Base-by-base conservation (phyloP, 2,329 filamentous ascomycete species). In the Colletotrichum cuscutae region DNA sequence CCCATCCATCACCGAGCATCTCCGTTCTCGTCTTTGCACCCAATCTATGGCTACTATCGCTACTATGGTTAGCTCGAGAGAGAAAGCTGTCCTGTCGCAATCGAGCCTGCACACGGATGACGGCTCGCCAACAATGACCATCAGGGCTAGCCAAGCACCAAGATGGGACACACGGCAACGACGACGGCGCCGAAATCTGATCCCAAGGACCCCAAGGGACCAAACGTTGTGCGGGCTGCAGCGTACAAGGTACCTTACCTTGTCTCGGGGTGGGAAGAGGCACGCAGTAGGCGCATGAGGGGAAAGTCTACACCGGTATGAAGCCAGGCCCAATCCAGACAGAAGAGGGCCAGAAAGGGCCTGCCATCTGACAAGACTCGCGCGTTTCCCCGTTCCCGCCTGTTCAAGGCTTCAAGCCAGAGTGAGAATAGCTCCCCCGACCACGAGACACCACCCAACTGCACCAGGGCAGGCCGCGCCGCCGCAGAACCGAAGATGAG, bases 141-240 rank as follows among this genome's bases (percentile, higher is more conserved):
- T 8, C 42, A 49, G 42, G 15, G 42, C 42, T 49, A 49, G 42
- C 42, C 42, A 49, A 49, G 42, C 42, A 58, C 64, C 57, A 67
- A 68, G 57, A 71, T 42, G 63, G 63, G 26, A 65, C 53, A 37
- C 58, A 65, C 65, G 64, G 68, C 68, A 71, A 42, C 35, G 24
- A 30, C 68, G 68, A 42, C 49, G 24, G 37, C 64, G 52, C 49
- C 22, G 49, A 35, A 30, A 24, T 53, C 46, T 53, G 49, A 32
- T n/a, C 42, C 46, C 28, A 42, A 42, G 37, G 37, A 19, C 37
- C 37, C 37, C 15, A 42, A 42, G 37, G 37, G 37, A 19, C 37
- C 42, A 57, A 30, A 68, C 35, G 30, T 61, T 5, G 28, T 68
- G 58, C 68, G 57, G 32, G 32, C 32, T 35, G 32, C 32, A 35